Evolutionary conservation across 179 eudicot genomes (phyloP).

Genomic region (Beta macrorhiza): DNA sequence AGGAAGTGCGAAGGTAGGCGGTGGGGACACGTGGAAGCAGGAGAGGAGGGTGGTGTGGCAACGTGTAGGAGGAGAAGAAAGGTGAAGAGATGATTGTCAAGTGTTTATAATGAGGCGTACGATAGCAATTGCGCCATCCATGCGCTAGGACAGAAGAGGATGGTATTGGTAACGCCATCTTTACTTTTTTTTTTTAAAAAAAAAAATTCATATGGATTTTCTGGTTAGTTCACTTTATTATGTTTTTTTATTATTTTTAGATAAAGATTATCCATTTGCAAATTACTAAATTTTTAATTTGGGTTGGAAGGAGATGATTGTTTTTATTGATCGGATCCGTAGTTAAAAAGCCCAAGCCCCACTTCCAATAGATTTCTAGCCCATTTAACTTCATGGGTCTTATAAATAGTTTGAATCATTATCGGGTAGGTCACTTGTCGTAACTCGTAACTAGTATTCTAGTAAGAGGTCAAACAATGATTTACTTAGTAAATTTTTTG

Average conservation of each 20-base stretch:
- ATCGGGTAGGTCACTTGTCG: too few relatives aligned
- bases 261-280: slow-evolving; percentile 8
- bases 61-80: slow-evolving; percentile 19
- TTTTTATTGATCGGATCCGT: neutral
- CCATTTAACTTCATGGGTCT: too few relatives aligned
- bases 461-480: too few relatives aligned
- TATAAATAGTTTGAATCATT: too few relatives aligned
- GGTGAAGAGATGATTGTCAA: neutral
- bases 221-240: slow-evolving; percentile 9
- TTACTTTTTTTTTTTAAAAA: neutral
- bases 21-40: slow-evolving; percentile 36
- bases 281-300: neutral
- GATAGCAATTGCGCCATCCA: slow-evolving; percentile 47
- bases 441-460: too few relatives aligned
- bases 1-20: slow-evolving; percentile 26
- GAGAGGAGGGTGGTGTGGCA: slow-evolving; percentile 19
- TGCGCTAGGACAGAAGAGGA: slow-evolving; percentile 38
- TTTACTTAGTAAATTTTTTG: too few relatives aligned
- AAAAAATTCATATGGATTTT: neutral
- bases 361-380: too few relatives aligned
- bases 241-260: neutral
- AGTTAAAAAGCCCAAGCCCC: too few relatives aligned
- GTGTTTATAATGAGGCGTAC: slow-evolving; percentile 45
- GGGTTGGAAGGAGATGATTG: neutral
- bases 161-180: slow-evolving; percentile 24